Conservation (phyloP, 2,329 filamentous ascomycete species). For the Stagonosporopsis tanaceti region DNA sequence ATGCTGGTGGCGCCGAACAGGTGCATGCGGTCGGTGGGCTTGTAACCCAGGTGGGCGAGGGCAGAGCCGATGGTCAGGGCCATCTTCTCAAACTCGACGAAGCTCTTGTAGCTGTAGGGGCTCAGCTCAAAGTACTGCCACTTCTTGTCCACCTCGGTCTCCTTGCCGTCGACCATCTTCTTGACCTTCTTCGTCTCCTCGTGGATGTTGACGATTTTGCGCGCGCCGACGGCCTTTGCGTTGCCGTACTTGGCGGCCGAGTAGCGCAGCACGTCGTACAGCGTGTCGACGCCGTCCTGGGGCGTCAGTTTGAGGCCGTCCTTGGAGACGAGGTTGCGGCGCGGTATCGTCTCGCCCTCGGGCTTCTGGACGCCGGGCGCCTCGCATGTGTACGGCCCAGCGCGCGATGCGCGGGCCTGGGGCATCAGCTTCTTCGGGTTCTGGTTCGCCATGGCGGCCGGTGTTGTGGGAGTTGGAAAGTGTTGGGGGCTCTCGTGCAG, state of each 20-base stretch:
- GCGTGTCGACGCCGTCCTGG: slow-evolving; percentile 73
- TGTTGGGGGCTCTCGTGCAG: slow-evolving; percentile 14
- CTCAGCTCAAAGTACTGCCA: slow-evolving; percentile 91
- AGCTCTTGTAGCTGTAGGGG: slow-evolving; percentile 77
- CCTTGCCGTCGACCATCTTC: slow-evolving; percentile 84
- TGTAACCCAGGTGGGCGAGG: slow-evolving; percentile 76
- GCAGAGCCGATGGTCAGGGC: slow-evolving; percentile 75
- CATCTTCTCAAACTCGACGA: slow-evolving; percentile 78
- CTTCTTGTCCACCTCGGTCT: slow-evolving; percentile 84
- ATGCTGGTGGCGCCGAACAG: slow-evolving; percentile 82
- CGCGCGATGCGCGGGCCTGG: slow-evolving; percentile 62
- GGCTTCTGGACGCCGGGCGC: slow-evolving; percentile 72
- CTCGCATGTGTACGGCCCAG: slow-evolving; percentile 78
- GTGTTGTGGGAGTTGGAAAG: slow-evolving; percentile 2
- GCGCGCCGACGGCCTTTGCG: slow-evolving; percentile 66
- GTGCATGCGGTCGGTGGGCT: slow-evolving; percentile 73
- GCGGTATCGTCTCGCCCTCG: slow-evolving; percentile 83
- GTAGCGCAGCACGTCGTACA: slow-evolving; percentile 79
- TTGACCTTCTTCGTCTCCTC: slow-evolving; percentile 87
- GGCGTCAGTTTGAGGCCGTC: slow-evolving; percentile 73
- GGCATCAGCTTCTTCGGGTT: slow-evolving; percentile 59
- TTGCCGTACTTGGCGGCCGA: slow-evolving; percentile 67
- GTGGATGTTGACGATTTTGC: slow-evolving; percentile 79
- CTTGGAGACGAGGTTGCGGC: slow-evolving; percentile 75
- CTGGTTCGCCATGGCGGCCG: slow-evolving; percentile 41